Percentiles rank a stretch among this genome's conserved stretches.
These are phyloP conservation scores for Pseudohyphozyma bogoriensis DNA, from an alignment of 768 basidiomycete genomes.

Conservation along the genomic window DNA sequence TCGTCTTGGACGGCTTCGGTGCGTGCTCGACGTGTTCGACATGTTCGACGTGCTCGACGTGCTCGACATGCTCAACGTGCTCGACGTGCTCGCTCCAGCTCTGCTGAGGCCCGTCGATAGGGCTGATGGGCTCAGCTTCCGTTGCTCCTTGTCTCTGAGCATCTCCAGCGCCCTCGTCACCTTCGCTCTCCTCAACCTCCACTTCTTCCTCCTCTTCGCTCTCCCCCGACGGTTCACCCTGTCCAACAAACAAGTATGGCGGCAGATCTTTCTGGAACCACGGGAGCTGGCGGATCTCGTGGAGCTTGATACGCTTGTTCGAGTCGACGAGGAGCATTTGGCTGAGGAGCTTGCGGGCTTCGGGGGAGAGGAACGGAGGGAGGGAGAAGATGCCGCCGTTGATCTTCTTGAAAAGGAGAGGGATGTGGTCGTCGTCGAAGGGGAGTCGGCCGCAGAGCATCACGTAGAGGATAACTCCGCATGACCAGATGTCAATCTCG, in stretches of 20 bases:
- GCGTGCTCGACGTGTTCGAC: no score
- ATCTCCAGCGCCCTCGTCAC: no score
- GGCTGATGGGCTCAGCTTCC: not conserved
- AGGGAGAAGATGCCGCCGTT: conserved; percentile 79
- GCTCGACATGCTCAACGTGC: no score
- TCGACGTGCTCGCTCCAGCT: conserved; percentile 2
- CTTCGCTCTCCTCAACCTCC: no score
- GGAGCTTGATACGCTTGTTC: conserved; percentile 83
- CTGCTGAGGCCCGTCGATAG: conserved; percentile 1
- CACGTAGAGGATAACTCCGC: conserved; percentile 96
- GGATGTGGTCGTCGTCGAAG: conserved; percentile 95
- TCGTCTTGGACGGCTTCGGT: not conserved
- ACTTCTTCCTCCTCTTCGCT: no score
- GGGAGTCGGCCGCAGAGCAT: conserved; percentile 92
- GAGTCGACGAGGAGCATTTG: conserved; percentile 91
- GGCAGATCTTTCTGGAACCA: conserved; percentile 82
- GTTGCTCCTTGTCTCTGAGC: not conserved
- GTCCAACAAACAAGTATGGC: conserved; percentile 59
- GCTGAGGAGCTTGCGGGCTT: conserved; percentile 67
- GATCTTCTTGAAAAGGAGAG: conserved; percentile 85
- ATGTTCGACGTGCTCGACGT: no score
- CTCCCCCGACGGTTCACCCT: no score
- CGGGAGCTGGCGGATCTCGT: conserved; percentile 79
- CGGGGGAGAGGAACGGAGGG: conserved; percentile 66
- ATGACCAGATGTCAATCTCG: conserved; percentile 98